Base-by-base conservation (phyloP, 2,329 filamentous ascomycete species). In the Aspergillus sclerotialis region DNA sequence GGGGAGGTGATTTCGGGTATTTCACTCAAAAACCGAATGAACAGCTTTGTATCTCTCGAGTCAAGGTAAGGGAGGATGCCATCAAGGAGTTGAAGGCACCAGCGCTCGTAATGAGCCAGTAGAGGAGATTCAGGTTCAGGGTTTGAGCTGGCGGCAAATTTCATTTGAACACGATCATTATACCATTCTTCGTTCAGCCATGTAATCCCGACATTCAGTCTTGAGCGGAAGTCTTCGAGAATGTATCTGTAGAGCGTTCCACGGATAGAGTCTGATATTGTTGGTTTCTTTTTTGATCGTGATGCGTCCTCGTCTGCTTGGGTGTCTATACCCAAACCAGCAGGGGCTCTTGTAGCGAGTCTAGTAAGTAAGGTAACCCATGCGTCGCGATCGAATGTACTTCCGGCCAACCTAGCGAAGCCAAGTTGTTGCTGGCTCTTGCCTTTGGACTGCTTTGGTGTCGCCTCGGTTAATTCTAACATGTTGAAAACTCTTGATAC, bases 181-280 rank as follows among this genome's bases (percentile, higher is more conserved):
- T 94, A 96, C 90, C 92, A 98, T 63, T 98, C 92, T 60, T 98
- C 92, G 49, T 83, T 94, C 11, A 98, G 72, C 92, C 92, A 98
- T 6, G 82, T 81, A 33, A 96, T 87, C 1, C 88, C 90, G 14
- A 92, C 76, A 47, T 93, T 89, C 43, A 96, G 89, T 28, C 92
- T 81, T 42, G 76, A 80, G 35, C 90, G 80, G 64, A 94, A 98
- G 56, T 96, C 90, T 44, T 93, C 87, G 43, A 96, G 76, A 30
- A 96, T 76, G 57, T 94, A 95, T 35, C 77, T 73, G 61, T 88
- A 92, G 2, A 98, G 68, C 6, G 78, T 73, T 47, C 94, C 83
- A 33, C 92, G 78, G 45, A 96, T 87, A 5, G 73, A 73, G 51
- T 84, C 75, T 47, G 73, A 34, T 64, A 72, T 45, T 59, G 58